These are phyloP conservation scores for Candida khao-thaluensis DNA, from an alignment of 805 yeast genomes.

Conservation along the genomic window DNA sequence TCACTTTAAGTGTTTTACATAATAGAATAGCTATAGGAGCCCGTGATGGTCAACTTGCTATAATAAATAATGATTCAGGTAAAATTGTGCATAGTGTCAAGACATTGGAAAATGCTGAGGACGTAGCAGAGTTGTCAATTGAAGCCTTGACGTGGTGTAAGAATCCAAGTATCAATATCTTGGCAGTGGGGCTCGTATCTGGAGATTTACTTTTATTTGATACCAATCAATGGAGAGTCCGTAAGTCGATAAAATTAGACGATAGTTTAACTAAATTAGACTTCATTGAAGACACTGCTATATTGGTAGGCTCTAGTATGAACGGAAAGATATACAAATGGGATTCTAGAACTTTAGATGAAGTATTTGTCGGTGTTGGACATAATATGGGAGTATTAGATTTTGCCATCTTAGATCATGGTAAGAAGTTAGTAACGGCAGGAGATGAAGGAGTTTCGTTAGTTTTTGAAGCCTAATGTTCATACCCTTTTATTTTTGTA, in stretches of 20 bases:
- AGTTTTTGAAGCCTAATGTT: slow-evolving; percentile 47
- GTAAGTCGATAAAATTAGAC: slow-evolving; percentile 61
- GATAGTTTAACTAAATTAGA: slow-evolving; percentile 82
- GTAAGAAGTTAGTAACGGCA: slow-evolving; percentile 77
- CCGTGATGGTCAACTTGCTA: slow-evolving; percentile 79
- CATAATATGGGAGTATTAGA: slow-evolving; percentile 94
- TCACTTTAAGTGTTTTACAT: slow-evolving; percentile 56
- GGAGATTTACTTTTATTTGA: slow-evolving; percentile 86
- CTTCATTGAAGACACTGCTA: slow-evolving; percentile 59
- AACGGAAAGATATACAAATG: slow-evolving; percentile 83
- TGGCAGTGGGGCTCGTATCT: slow-evolving; percentile 87
- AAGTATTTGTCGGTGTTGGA: slow-evolving; percentile 77
- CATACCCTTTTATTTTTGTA: too few species aligned
- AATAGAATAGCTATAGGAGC: slow-evolving; percentile 76
- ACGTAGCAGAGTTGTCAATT: slow-evolving; percentile 43
- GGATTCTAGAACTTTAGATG: slow-evolving; percentile 86
- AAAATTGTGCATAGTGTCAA: slow-evolving; percentile 63
- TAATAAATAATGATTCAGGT: slow-evolving; percentile 77
- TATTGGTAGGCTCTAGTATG: slow-evolving; percentile 71
- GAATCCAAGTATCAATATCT: slow-evolving; percentile 48
- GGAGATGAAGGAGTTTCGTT: slow-evolving; percentile 96
- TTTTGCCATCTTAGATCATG: slow-evolving; percentile 66
- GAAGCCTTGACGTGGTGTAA: slow-evolving; percentile 76
- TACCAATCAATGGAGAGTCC: slow-evolving; percentile 79
- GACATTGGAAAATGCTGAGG: slow-evolving; percentile 56